These are phyloP conservation scores for Neurospora sp. DNA, from an alignment of 495 filamentous ascomycete genomes.

Conservation along the genomic window DNA sequence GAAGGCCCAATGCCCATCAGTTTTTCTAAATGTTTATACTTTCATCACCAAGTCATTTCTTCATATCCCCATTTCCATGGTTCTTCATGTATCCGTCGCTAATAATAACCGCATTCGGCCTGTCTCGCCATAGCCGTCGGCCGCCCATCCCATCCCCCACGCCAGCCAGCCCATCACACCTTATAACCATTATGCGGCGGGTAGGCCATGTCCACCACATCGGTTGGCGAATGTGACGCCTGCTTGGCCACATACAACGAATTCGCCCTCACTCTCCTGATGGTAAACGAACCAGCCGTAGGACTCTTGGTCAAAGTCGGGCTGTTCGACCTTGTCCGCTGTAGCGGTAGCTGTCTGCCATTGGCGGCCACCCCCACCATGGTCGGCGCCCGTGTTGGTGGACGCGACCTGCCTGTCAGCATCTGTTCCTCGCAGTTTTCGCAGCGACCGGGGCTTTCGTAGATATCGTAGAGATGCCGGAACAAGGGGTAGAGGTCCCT, in stretches of 20 bases:
- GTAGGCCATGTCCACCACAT: not conserved
- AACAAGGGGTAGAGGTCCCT: constrained; percentile 20
- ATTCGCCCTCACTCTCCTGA: not conserved
- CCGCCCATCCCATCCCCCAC: not conserved
- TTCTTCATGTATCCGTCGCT: not conserved
- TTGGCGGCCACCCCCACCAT: not conserved
- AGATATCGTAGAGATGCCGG: constrained; percentile 18
- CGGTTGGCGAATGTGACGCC: not conserved
- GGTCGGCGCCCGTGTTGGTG: not conserved
- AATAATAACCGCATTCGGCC: not conserved
- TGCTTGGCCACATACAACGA: not conserved
- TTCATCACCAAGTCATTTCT: not conserved
- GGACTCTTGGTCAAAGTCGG: not conserved
- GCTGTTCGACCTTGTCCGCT: not conserved
- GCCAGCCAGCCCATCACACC: not conserved
- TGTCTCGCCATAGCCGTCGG: not conserved
- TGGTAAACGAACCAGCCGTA: not conserved
- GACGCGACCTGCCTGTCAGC: constrained; percentile 5
- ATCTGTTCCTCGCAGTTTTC: constrained; percentile 20
- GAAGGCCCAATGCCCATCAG: not conserved
- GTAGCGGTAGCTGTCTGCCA: not conserved
- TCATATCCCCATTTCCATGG: not conserved
- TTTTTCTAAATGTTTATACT: not conserved
- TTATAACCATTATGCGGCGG: not conserved
- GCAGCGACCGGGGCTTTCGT: constrained; percentile 14